phyloP scores from a whole-genome alignment of 768 basidiomycete species.

The Leccinum obscurum region DNA sequence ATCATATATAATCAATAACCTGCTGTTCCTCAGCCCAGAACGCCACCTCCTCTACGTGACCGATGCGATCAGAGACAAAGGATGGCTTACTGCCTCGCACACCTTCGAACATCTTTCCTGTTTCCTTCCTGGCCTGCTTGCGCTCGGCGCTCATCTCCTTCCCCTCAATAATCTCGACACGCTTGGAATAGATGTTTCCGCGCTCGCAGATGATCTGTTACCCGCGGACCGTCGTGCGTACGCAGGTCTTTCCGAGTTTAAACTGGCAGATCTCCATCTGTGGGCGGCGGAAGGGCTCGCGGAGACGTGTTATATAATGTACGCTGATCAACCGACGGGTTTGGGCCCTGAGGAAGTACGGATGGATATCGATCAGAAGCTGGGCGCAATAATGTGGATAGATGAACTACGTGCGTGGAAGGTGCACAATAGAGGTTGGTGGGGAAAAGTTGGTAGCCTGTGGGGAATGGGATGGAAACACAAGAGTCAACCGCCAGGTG shows the following conservation, averaged over 20 bases:
- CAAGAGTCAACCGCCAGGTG: slow-evolving; percentile 50
- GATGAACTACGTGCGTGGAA: not conserved
- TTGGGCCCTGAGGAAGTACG: slow-evolving; percentile 56
- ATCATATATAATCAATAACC: slow-evolving; percentile 57
- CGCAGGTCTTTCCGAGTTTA: slow-evolving; percentile 41
- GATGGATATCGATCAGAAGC: not conserved
- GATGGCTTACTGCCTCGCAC: slow-evolving; percentile 39
- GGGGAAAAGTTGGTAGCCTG: not conserved
- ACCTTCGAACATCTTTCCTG: slow-evolving; percentile 72
- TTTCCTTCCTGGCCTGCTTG: slow-evolving; percentile 75
- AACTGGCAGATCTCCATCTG: slow-evolving; percentile 60
- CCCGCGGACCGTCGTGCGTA: slow-evolving; percentile 30
- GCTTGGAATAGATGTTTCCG: slow-evolving; percentile 45
- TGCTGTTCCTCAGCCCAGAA: slow-evolving; percentile 25
- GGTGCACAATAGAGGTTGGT: not conserved
- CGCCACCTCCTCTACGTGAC: slow-evolving; percentile 31
- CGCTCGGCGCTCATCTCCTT: slow-evolving; percentile 66
- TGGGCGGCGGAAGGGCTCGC: slow-evolving; percentile 78
- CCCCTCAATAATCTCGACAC: slow-evolving; percentile 52
- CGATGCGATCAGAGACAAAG: slow-evolving; percentile 38
- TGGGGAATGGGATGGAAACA: slow-evolving; percentile 1
- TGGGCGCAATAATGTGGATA: not conserved
- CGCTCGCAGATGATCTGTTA: slow-evolving; percentile 31
- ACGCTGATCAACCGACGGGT: slow-evolving; percentile 69
- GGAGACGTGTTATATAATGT: slow-evolving; percentile 68